Evolutionary conservation across 495 filamentous ascomycete genomes (phyloP).

Genomic region (Podospora anserina): DNA sequence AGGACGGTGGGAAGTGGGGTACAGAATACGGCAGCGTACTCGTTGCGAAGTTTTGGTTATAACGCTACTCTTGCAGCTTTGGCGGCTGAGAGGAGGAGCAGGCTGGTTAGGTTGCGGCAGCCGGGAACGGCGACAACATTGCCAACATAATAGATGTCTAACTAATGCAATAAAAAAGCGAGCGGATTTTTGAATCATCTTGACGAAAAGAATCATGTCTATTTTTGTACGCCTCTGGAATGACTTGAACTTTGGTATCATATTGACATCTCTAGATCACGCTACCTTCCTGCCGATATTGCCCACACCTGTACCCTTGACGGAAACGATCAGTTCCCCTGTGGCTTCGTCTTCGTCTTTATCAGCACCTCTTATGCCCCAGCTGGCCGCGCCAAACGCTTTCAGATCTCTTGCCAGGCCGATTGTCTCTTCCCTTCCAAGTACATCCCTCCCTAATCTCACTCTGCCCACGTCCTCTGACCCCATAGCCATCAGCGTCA

Average conservation of each 20-base stretch:
- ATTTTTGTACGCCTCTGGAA: not conserved
- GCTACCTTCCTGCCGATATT: slow-evolving; percentile 94
- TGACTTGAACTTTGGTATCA: not conserved
- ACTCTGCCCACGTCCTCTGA: slow-evolving; percentile 58
- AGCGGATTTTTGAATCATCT: not conserved
- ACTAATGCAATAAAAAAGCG: not conserved
- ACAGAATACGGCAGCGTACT: slow-evolving; percentile 48
- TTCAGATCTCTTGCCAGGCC: slow-evolving; percentile 77
- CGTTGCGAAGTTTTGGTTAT: slow-evolving; percentile 51
- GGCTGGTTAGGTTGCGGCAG: slow-evolving; percentile 27
- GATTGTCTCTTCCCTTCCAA: slow-evolving; percentile 75
- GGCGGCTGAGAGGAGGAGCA: slow-evolving; percentile 43
- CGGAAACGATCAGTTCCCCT: slow-evolving; percentile 76
- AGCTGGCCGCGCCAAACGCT: slow-evolving; percentile 77
- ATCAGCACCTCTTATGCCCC: slow-evolving; percentile 73
- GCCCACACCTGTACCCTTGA: slow-evolving; percentile 90
- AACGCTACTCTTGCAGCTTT: slow-evolving; percentile 46
- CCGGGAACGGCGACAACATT: not conserved
- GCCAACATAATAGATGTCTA: slow-evolving; percentile 11
- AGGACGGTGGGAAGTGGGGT: slow-evolving; percentile 59
- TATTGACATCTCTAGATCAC: slow-evolving; percentile 38
- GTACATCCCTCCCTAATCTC: slow-evolving; percentile 66
- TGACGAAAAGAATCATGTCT: not conserved
- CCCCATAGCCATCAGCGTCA: slow-evolving; percentile 96
- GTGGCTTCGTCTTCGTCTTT: slow-evolving; percentile 58